Conservation (phyloP, 2,329 filamentous ascomycete genomes). For the Emergomyces africanus region DNA sequence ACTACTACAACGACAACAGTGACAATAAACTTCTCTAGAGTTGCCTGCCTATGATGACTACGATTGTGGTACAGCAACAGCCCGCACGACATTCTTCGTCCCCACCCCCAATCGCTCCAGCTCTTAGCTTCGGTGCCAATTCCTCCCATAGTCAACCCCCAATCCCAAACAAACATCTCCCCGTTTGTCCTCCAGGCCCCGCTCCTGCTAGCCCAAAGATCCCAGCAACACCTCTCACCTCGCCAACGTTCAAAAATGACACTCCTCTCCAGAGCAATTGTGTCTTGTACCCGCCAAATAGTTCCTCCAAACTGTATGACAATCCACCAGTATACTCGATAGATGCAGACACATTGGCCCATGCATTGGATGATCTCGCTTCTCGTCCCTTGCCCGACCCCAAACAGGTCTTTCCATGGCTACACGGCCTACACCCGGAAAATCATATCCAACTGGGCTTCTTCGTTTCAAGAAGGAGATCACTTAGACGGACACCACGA, state of each 20-base stretch:
- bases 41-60: constrained; percentile 33
- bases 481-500: constrained; percentile 55
- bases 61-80: constrained; percentile 34
- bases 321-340: constrained; percentile 59
- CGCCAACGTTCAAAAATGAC: constrained; percentile 47
- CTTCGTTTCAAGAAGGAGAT: constrained; percentile 65
- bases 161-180: constrained; percentile 80
- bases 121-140: constrained; percentile 46
- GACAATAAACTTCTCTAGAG: background rate
- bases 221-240: constrained; percentile 51
- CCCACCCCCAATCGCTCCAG: constrained; percentile 35
- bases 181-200: constrained; percentile 75
- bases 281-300: constrained; percentile 60
- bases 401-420: constrained; percentile 85
- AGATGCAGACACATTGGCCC: constrained; percentile 52
- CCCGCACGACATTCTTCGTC: constrained; percentile 38
- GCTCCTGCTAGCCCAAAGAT: constrained; percentile 26
- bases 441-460: constrained; percentile 86
- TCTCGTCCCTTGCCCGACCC: constrained; percentile 74
- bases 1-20: background rate
- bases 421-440: constrained; percentile 79
- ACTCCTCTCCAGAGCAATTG: constrained; percentile 49
- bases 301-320: constrained; percentile 43
- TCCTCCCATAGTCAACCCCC: constrained; percentile 42
- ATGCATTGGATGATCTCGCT: constrained; percentile 63